These are phyloP conservation scores for Leucoagaricus sp. DNA, from an alignment of 1,284 basidiomycete species.

Conservation along the genomic window DNA sequence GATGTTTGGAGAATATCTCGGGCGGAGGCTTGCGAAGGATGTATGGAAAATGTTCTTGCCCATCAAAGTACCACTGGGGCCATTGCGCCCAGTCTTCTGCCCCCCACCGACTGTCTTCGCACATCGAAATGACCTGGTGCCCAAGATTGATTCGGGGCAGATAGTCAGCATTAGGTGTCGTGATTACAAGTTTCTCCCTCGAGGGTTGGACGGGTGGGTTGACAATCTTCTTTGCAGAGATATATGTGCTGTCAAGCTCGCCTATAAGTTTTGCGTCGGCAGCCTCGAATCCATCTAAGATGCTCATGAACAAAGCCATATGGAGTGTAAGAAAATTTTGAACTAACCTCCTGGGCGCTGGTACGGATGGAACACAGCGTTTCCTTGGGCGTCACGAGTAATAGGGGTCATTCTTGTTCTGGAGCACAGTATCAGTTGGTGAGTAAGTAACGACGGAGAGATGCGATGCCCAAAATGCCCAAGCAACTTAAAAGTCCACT, in stretches of 20 bases:
- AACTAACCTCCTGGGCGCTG: too few relatives aligned
- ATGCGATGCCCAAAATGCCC: too few relatives aligned
- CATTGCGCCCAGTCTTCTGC: conserved; percentile 4
- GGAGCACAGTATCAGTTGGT: too few relatives aligned
- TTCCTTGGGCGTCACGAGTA: too few relatives aligned
- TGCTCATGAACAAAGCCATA: too few relatives aligned
- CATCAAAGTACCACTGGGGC: conserved; percentile 11
- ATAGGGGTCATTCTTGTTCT: too few relatives aligned
- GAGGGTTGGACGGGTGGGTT: neutral
- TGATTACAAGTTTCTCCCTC: neutral
- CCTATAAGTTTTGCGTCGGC: neutral
- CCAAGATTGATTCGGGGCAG: conserved; percentile 3
- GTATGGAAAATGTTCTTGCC: conserved; percentile 3
- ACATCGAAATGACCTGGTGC: neutral
- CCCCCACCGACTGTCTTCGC: conserved; percentile 1
- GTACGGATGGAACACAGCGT: too few relatives aligned
- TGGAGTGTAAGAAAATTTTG: too few relatives aligned
- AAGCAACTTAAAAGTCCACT: too few relatives aligned
- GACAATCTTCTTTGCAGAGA: neutral
- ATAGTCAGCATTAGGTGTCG: conserved; percentile 4
- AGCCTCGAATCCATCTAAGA: neutral
- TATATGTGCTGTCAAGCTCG: neutral
- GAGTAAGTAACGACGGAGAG: too few relatives aligned
- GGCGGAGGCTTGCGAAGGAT: neutral
- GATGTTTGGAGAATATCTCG: neutral